phyloP scores from a whole-genome alignment of 805 yeast species.

The Schizosaccharomyces lindneri region DNA sequence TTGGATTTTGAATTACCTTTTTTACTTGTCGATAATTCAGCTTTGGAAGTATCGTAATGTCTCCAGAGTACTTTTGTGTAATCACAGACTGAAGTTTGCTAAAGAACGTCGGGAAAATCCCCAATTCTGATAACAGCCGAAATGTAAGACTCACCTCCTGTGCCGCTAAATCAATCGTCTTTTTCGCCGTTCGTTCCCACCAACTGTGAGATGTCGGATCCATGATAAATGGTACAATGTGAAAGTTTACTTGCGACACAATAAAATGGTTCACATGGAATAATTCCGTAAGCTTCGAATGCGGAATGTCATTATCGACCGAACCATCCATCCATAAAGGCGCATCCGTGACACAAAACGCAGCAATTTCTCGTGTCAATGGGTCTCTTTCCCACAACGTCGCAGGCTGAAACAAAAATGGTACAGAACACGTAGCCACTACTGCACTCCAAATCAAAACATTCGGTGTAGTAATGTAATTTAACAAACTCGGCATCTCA shows the following conservation, averaged over 20 bases:
- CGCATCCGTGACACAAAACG: constrained; percentile 51
- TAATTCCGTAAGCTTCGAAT: constrained; percentile 77
- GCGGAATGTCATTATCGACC: constrained; percentile 82
- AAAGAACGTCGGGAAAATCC: constrained; percentile 45
- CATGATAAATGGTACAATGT: constrained; percentile 53
- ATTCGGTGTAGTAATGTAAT: constrained; percentile 83
- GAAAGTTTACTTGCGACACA: constrained; percentile 94
- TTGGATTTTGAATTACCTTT: constrained; percentile 55
- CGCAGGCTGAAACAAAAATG: constrained; percentile 71
- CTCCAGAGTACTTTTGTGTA: constrained; percentile 77
- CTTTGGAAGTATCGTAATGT: constrained; percentile 76
- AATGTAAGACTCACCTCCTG: constrained; percentile 58
- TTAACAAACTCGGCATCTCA: constrained; percentile 72
- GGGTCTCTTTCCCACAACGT: constrained; percentile 65
- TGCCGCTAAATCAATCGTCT: constrained; percentile 12
- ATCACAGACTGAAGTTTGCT: constrained; percentile 52
- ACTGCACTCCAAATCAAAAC: constrained; percentile 83
- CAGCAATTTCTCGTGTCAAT: constrained; percentile 41
- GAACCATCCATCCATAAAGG: constrained; percentile 86
- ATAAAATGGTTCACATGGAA: constrained; percentile 91
- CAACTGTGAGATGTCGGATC: constrained; percentile 8
- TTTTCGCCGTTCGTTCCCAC: constrained; percentile 30
- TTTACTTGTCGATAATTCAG: constrained; percentile 30
- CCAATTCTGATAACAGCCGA: constrained; percentile 49
- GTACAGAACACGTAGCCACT: constrained; percentile 79